phyloP scores from a whole-genome alignment of 1,284 basidiomycete genomes.

The Thecaphora thlaspeos region DNA sequence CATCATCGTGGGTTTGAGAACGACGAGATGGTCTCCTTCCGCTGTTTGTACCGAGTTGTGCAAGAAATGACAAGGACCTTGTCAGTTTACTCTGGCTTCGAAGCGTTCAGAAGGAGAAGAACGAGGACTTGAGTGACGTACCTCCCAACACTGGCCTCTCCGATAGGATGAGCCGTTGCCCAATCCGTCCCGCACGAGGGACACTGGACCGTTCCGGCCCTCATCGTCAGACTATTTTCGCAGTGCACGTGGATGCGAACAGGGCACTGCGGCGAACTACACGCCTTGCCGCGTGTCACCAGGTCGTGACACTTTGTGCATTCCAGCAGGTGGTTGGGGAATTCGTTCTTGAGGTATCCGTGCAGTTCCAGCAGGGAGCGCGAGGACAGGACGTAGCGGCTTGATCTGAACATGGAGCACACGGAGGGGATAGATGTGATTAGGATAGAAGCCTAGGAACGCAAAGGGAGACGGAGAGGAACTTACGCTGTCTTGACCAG shows the following conservation, averaged over 20 bases:
- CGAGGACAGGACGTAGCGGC: constrained; percentile 74
- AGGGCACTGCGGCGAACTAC: constrained; percentile 8
- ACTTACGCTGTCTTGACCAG: constrained; percentile 72
- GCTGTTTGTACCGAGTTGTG: no score
- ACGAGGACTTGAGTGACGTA: no score
- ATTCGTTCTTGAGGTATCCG: constrained; percentile 72
- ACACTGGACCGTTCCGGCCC: neutral
- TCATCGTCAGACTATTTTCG: constrained; percentile 12
- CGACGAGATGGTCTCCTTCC: no score
- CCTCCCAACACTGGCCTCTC: neutral
- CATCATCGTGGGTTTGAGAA: constrained; percentile 59
- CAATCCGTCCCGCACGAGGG: neutral
- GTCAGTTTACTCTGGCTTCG: no score
- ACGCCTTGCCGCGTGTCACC: constrained; percentile 37
- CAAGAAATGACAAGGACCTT: no score
- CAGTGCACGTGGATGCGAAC: constrained; percentile 26
- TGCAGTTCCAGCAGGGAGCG: constrained; percentile 73
- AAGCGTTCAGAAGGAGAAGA: no score
- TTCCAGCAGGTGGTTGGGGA: constrained; percentile 67
- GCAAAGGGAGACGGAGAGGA: neutral
- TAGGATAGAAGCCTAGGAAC: neutral
- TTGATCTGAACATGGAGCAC: constrained; percentile 51
- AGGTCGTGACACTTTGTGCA: constrained; percentile 76
- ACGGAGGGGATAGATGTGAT: neutral
- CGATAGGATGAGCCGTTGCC: neutral